Conservation (phyloP, 805 yeast genomes). For the Candida stauntonica region DNA sequence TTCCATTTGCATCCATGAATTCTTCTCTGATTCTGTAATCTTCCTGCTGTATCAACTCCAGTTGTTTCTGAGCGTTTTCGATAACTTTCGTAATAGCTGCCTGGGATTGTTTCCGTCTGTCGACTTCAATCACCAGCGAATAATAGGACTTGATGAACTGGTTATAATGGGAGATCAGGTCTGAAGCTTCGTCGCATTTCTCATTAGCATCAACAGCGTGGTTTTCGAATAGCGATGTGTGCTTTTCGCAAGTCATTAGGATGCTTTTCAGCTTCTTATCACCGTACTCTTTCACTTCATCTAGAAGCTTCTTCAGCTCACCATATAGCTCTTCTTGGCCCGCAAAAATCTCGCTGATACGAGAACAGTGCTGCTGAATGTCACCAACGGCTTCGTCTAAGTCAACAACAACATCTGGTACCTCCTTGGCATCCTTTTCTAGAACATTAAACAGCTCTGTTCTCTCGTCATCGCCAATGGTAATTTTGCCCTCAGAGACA, state of each 20-base stretch:
- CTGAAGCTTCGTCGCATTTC: constrained; percentile 24
- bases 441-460: constrained; percentile 43
- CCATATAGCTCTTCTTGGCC: constrained; percentile 11
- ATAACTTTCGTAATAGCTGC: constrained; percentile 36
- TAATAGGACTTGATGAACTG: constrained; percentile 50
- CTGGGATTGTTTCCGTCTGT: constrained; percentile 44
- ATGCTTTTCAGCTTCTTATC: constrained; percentile 13
- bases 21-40: constrained; percentile 40
- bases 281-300: constrained; percentile 25
- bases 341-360: constrained; percentile 22
- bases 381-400: constrained; percentile 36
- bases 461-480: constrained; percentile 28
- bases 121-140: constrained; percentile 46
- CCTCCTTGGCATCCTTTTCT: constrained; percentile 48
- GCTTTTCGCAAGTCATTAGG: constrained; percentile 12
- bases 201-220: constrained; percentile 13
- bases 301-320: constrained; percentile 20
- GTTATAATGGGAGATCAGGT: constrained; percentile 44
- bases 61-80: constrained; percentile 36
- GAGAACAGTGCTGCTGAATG: constrained; percentile 20
- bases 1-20: constrained; percentile 47
- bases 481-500: constrained; percentile 30
- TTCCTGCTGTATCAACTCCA: constrained; percentile 36
- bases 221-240: constrained; percentile 11
- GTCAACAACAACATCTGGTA: constrained; percentile 51